Percentiles rank a stretch among this genome's conserved stretches.
phyloP scores from a whole-genome alignment of 2,329 filamentous ascomycete genomes.

The Colletotrichum falcatum region DNA sequence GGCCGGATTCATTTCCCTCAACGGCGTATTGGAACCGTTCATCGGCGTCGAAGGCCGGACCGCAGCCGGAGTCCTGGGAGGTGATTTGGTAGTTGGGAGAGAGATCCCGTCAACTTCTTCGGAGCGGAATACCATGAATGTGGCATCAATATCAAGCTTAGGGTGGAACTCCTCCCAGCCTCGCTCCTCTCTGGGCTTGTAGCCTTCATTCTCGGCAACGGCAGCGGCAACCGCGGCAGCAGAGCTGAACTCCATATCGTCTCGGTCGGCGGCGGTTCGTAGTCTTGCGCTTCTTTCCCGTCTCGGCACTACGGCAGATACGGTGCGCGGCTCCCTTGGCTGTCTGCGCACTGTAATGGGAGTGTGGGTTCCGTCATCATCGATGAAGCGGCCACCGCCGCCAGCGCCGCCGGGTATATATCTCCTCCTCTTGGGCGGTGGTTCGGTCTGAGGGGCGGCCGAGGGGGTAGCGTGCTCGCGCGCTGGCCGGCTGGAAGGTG shows the following conservation, averaged over 20 bases:
- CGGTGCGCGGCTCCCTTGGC: constrained; percentile 49
- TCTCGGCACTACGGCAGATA: constrained; percentile 62
- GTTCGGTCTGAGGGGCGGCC: constrained; percentile 55
- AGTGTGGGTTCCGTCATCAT: constrained; percentile 74
- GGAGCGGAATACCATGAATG: constrained; percentile 81
- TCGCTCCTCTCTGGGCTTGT: constrained; percentile 96
- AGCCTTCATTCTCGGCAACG: constrained; percentile 91
- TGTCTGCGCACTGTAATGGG: constrained; percentile 51
- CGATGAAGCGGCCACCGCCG: constrained; percentile 86
- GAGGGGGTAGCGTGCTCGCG: constrained; percentile 44
- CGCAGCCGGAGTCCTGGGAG: constrained; percentile 50
- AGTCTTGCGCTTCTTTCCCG: constrained; percentile 69
- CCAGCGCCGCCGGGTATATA: constrained; percentile 91
- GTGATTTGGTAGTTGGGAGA: constrained; percentile 52
- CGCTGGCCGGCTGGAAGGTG: constrained; percentile 50
- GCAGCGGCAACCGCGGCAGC: constrained; percentile 90
- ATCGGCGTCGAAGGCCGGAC: constrained; percentile 52
- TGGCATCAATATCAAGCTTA: constrained; percentile 88
- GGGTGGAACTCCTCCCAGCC: constrained; percentile 99
- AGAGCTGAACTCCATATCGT: constrained; percentile 81
- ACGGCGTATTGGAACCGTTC: constrained; percentile 60
- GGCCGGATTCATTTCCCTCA: constrained; percentile 58
- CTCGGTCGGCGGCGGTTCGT: constrained; percentile 65
- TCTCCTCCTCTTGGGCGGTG: constrained; percentile 76
- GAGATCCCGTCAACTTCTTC: constrained; percentile 85